These are phyloP conservation scores for Discostella stelligera DNA, from an alignment of 352 stramenopile species.

Conservation along the genomic window DNA sequence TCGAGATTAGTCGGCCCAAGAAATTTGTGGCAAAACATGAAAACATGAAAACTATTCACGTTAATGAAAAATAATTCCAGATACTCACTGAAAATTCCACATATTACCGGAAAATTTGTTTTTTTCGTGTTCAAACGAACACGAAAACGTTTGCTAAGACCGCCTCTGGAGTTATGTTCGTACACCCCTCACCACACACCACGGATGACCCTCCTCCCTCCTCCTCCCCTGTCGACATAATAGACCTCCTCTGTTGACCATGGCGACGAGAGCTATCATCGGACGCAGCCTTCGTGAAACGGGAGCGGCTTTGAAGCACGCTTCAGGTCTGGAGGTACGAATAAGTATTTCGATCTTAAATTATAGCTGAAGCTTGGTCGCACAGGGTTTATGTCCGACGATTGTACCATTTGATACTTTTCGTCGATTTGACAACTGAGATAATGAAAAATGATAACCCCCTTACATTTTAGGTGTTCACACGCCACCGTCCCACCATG, in stretches of 20 bases:
- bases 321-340: conserved; percentile 67
- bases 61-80: too few species aligned
- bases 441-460: neutral
- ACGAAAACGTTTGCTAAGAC: too few species aligned
- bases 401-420: neutral
- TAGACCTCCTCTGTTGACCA: conserved; percentile 8
- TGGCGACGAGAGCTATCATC: conserved; percentile 55
- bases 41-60: too few species aligned
- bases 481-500: conserved; percentile 78
- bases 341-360: neutral
- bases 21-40: too few species aligned
- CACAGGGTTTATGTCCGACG: neutral
- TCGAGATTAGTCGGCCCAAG: too few species aligned
- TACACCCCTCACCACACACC: too few species aligned
- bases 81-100: too few species aligned
- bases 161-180: too few species aligned
- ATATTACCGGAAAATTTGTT: too few species aligned
- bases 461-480: conserved; percentile 65
- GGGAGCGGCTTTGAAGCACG: conserved; percentile 59
- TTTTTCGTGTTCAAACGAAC: too few species aligned
- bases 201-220: too few species aligned
- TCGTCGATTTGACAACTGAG: neutral
- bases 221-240: neutral
- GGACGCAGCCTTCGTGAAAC: conserved; percentile 67
- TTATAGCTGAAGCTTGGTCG: neutral